Evolutionary conservation across 345 rosid genomes (phyloP).

Genomic region (Pistacia vera): DNA sequence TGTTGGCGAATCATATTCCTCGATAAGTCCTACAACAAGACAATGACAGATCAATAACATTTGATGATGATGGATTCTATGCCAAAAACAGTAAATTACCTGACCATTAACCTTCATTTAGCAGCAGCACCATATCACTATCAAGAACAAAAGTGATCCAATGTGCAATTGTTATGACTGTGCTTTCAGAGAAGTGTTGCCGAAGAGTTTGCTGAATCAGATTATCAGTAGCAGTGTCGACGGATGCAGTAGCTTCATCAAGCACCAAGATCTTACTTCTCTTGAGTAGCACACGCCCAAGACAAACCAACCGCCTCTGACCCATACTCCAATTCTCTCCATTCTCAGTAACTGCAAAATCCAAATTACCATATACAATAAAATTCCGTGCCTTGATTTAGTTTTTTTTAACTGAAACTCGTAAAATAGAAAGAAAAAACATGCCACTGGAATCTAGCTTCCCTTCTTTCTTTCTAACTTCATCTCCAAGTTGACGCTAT

Average conservation of each 20-base stretch:
- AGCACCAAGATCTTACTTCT: slow-evolving; percentile 32
- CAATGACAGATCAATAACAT: background rate
- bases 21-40: slow-evolving; percentile 49
- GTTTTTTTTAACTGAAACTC: background rate
- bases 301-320: slow-evolving; percentile 20
- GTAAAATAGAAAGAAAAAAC: background rate
- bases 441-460: slow-evolving; percentile 56
- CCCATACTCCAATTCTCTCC: slow-evolving; percentile 25
- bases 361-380: background rate
- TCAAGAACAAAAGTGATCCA: slow-evolving; percentile 15
- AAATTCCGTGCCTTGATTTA: background rate
- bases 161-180: slow-evolving; percentile 17
- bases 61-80: background rate
- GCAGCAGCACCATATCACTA: slow-evolving; percentile 4
- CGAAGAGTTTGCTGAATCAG: slow-evolving; percentile 10
- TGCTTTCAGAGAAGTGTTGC: background rate
- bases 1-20: slow-evolving; percentile 63
- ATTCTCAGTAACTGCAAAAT: slow-evolving; percentile 11
- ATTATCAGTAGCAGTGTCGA: slow-evolving; percentile 22
- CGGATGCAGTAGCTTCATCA: slow-evolving; percentile 21
- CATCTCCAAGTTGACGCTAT: slow-evolving; percentile 61
- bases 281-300: slow-evolving; percentile 16
- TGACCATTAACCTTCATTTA: background rate
- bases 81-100: background rate
- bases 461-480: slow-evolving; percentile 55